Evolutionary conservation across 768 basidiomycete genomes (phyloP).

Genomic region (Hericium coralloides): DNA sequence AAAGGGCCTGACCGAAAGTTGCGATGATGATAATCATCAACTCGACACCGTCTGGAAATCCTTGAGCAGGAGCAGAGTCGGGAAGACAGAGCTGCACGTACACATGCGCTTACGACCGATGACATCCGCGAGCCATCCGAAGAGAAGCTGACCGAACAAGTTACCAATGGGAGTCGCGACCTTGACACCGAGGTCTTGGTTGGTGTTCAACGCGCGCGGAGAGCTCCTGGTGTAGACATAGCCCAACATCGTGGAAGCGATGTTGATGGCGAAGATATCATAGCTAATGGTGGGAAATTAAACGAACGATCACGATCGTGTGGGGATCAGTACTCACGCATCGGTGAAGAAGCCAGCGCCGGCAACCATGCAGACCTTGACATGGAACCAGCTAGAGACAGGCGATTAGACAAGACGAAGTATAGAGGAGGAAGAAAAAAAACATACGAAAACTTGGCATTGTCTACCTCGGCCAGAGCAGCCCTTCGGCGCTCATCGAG

Average conservation of each 20-base stretch:
- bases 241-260: slow-evolving; percentile 75
- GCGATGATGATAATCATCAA: slow-evolving; percentile 76
- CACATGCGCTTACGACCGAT: slow-evolving; percentile 51
- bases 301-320: not conserved
- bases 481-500: slow-evolving; percentile 69
- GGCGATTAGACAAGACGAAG: not conserved
- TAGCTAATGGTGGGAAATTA: slow-evolving; percentile 31
- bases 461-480: slow-evolving; percentile 81
- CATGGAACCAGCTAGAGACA: slow-evolving; percentile 36
- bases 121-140: slow-evolving; percentile 37
- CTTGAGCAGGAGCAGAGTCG: not conserved
- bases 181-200: slow-evolving; percentile 40
- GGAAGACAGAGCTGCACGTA: slow-evolving; percentile 24
- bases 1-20: slow-evolving; percentile 73
- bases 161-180: slow-evolving; percentile 33
- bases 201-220: slow-evolving; percentile 24
- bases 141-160: slow-evolving; percentile 32
- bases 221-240: slow-evolving; percentile 57
- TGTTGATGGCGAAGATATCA: slow-evolving; percentile 87
- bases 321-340: slow-evolving; percentile 33
- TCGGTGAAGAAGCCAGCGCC: slow-evolving; percentile 92
- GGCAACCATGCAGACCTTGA: slow-evolving; percentile 36
- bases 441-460: slow-evolving; percentile 72
- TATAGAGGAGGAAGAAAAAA: not conserved
- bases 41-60: slow-evolving; percentile 50